Evolutionary conservation across 495 filamentous ascomycete species (phyloP), one percentile per base, ranked within the genome.

Genomic region (Bacidia gigantensis): DNA sequence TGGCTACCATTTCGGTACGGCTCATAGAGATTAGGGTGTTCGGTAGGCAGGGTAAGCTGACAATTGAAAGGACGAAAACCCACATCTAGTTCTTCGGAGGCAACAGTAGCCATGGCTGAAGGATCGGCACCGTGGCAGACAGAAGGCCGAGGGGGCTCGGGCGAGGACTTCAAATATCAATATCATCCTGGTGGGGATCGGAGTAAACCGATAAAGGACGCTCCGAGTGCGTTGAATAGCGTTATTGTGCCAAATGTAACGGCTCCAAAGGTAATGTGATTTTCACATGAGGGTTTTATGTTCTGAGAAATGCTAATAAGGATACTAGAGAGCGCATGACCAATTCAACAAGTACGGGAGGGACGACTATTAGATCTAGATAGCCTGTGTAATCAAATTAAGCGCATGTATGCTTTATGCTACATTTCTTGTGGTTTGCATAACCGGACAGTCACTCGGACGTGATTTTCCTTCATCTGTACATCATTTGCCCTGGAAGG

Each of bases 331-430:
- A 46, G 77, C 93, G 51, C 92, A 98, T 71, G 92, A 97, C 59
- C 81, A 81, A 67, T 97, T 80, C 77, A 98, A 98, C 80, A 98
- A 98, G 78, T 95, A 82, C 77, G 92, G 90, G 69, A 97, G 96
- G 79, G 92, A 96, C 51, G 61, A 50, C 14, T 63, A 46, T 24
- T 61, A 54, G 48, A 50, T 35, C 14, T 35, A 35, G 29, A 14
- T 5, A 35, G 29, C 7, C 7, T 35, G 5, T 35, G 7, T 5
- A 35, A 5, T 35, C 14, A 5, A 35, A 7, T 35, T n/a, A n/a
- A n/a, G n/a, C n/a, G n/a, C n/a, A n/a, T n/a, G n/a, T n/a, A n/a
- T n/a, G n/a, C n/a, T n/a, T n/a, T n/a, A n/a, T n/a, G n/a, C n/a
- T n/a, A n/a, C n/a, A n/a, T n/a, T n/a, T n/a, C n/a, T n/a, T n/a